phyloP scores from a whole-genome alignment of 1,139 yeast genomes.

The Candida sp. region DNA sequence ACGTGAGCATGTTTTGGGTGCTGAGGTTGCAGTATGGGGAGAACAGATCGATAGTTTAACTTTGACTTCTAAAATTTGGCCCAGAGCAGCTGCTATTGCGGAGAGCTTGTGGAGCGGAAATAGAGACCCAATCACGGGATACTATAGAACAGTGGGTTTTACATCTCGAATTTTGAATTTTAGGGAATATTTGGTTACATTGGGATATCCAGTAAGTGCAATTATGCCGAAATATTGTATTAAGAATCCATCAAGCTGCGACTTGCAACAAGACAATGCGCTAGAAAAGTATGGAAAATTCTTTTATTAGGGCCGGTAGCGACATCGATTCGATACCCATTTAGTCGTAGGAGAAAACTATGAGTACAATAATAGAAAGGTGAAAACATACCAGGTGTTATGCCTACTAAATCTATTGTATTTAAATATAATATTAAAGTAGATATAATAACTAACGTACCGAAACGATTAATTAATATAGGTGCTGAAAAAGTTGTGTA shows the following conservation, averaged over 20 bases:
- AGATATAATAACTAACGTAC: too few species aligned
- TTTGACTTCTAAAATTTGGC: constrained; percentile 44
- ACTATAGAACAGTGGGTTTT: constrained; percentile 27
- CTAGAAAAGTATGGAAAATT: constrained; percentile 8
- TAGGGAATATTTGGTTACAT: constrained; percentile 40
- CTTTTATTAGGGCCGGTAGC: constrained; percentile 3
- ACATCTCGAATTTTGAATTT: constrained; percentile 41
- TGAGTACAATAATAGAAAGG: too few species aligned
- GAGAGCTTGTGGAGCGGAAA: constrained; percentile 49
- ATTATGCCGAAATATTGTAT: constrained; percentile 41
- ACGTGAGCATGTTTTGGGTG: constrained; percentile 35
- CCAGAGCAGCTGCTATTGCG: constrained; percentile 46
- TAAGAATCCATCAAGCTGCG: constrained; percentile 41
- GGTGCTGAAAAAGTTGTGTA: too few species aligned
- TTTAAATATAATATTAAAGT: too few species aligned
- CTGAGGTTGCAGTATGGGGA: constrained; percentile 45
- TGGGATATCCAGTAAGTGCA: constrained; percentile 36
- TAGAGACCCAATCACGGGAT: constrained; percentile 23
- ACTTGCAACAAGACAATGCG: constrained; percentile 14
- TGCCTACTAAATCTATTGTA: too few species aligned
- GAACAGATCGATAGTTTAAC: constrained; percentile 40
- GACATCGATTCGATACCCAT: too few species aligned
- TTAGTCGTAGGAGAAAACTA: too few species aligned
- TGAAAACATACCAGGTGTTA: too few species aligned
- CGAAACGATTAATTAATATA: too few species aligned